A percentile compares a stretch with the other conserved stretches of the same genome.
phyloP scores from a whole-genome alignment of 106 monocot species.

The Platanthera guangdongensis region DNA sequence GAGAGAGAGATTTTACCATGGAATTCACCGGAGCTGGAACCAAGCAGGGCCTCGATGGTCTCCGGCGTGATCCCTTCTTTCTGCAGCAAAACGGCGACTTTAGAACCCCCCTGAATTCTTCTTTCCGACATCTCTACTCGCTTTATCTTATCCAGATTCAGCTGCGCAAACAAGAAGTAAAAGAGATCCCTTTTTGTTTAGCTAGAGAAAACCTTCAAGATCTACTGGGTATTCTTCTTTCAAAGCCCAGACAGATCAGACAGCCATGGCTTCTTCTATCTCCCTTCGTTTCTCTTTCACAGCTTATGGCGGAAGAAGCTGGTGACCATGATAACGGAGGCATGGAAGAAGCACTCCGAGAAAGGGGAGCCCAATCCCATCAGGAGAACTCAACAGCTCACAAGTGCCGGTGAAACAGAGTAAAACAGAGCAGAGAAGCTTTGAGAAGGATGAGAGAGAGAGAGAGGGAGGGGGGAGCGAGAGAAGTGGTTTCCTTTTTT shows the following conservation, averaged over 20 bases:
- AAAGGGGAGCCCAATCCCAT: slow-evolving; percentile 27
- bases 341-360: slow-evolving; percentile 24
- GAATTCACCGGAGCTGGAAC: slow-evolving; percentile 13
- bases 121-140: slow-evolving; percentile 27
- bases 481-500: background rate
- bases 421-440: background rate
- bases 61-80: slow-evolving; percentile 33
- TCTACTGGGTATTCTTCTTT: background rate
- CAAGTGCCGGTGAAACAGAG: background rate
- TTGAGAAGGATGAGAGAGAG: background rate
- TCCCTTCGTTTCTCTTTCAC: background rate
- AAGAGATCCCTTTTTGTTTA: background rate
- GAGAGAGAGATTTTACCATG: slow-evolving; percentile 10
- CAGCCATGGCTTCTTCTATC: background rate
- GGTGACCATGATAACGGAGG: slow-evolving; percentile 46
- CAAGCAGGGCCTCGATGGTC: slow-evolving; percentile 26
- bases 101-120: slow-evolving; percentile 27
- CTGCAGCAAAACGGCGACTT: slow-evolving; percentile 27
- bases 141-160: background rate
- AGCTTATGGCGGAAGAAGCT: slow-evolving; percentile 71
- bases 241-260: background rate
- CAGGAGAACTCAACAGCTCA: slow-evolving; percentile 1
- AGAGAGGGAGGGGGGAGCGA: no score
- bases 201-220: background rate
- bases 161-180: background rate